phyloP scores from a whole-genome alignment of 2,329 filamentous ascomycete genomes.

The Apiospora rasikravindrae region DNA sequence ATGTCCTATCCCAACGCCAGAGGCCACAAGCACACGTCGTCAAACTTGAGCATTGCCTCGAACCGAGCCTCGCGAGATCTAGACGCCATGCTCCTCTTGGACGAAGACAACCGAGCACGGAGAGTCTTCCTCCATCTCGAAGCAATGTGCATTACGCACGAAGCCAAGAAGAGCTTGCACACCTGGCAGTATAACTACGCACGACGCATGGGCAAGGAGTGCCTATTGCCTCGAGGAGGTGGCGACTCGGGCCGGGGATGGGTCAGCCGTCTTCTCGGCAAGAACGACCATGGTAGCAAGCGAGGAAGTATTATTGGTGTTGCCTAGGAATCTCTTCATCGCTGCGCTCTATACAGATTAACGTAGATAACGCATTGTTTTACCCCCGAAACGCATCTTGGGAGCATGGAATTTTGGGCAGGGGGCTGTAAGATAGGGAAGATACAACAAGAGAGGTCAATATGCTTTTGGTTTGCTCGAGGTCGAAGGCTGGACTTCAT shows the following conservation, averaged over 20 bases:
- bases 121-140: conserved; percentile 55
- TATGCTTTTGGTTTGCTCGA: not conserved
- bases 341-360: not conserved
- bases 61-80: not conserved
- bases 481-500: not conserved
- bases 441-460: not conserved
- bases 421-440: not conserved
- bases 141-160: conserved; percentile 50
- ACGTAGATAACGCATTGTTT: conserved; percentile 12
- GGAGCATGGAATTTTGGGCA: not conserved
- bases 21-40: not conserved
- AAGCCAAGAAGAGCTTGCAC: conserved; percentile 54
- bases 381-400: not conserved
- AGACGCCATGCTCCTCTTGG: conserved; percentile 24
- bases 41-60: not conserved
- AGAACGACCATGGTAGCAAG: conserved; percentile 7
- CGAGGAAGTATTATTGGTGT: not conserved
- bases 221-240: conserved; percentile 44
- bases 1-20: conserved; percentile 6
- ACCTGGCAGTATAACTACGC: conserved; percentile 58
- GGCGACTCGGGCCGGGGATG: conserved; percentile 33
- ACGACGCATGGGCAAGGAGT: conserved; percentile 42
- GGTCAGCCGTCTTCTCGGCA: conserved; percentile 35
- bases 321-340: not conserved
- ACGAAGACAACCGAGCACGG: conserved; percentile 50